Percentiles rank a stretch among this genome's conserved stretches.
phyloP scores from a whole-genome alignment of 1,139 yeast species.

The Schizosaccharomyces versatilis region DNA sequence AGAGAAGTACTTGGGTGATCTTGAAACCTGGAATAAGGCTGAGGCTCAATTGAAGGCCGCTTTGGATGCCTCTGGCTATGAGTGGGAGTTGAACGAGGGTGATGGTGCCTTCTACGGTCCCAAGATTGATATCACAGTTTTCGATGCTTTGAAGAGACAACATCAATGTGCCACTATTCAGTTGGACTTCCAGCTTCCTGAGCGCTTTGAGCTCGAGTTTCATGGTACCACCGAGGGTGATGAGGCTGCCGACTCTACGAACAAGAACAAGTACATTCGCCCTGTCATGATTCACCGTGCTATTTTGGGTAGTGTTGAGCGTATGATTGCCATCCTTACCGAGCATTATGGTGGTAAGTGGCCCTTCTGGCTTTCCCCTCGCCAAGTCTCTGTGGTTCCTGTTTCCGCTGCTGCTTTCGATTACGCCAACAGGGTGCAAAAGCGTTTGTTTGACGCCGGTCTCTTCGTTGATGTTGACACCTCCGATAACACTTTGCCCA shows the following conservation, averaged over 20 bases:
- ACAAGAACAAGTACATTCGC: constrained; percentile 18
- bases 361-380: constrained; percentile 97
- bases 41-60: constrained; percentile 50
- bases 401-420: constrained; percentile 37
- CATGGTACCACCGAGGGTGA: constrained; percentile 22
- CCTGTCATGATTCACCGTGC: constrained; percentile 95
- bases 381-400: constrained; percentile 75
- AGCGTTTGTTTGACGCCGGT: constrained; percentile 31
- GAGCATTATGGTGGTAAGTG: constrained; percentile 87
- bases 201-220: constrained; percentile 55
- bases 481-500: constrained; percentile 59
- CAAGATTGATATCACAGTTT: constrained; percentile 56
- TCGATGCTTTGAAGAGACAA: constrained; percentile 60
- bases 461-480: constrained; percentile 55
- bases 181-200: constrained; percentile 83
- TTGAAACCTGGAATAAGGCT: constrained; percentile 68
- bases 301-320: constrained; percentile 78
- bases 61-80: constrained; percentile 24
- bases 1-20: constrained; percentile 60
- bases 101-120: constrained; percentile 99
- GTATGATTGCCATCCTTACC: constrained; percentile 72
- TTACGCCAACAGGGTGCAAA: constrained; percentile 30
- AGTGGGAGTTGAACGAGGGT: constrained; percentile 62
- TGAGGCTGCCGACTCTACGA: neutral
- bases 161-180: constrained; percentile 95